Conservation (phyloP, 2,329 filamentous ascomycete species). For the Pyricularia pennisetigena region DNA sequence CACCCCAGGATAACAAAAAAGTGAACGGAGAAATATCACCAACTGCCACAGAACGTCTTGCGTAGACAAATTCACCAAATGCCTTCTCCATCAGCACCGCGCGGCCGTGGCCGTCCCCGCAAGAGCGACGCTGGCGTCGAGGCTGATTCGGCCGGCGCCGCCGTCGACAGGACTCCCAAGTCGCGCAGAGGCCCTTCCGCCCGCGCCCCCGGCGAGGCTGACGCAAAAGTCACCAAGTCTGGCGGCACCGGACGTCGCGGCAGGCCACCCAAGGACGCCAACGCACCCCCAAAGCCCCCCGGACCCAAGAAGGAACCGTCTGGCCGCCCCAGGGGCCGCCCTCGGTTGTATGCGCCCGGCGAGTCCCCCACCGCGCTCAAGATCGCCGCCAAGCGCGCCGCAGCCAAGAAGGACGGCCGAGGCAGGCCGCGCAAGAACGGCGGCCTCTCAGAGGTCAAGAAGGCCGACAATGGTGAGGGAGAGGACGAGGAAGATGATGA, state of each 20-base stretch:
- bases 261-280: conserved; percentile 14
- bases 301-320: conserved; percentile 12
- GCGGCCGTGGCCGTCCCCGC: conserved; percentile 3
- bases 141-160: background rate
- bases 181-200: background rate
- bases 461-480: background rate
- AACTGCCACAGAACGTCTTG: too few species aligned
- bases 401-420: conserved; percentile 7
- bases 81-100: background rate
- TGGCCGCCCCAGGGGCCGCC: conserved; percentile 13
- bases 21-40: background rate
- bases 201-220: conserved; percentile 8
- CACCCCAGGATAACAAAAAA: background rate
- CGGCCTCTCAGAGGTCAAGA: conserved; percentile 1
- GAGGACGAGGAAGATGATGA: conserved; percentile 22
- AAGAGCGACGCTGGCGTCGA: conserved; percentile 4
- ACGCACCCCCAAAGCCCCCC: conserved; percentile 10
- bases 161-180: background rate
- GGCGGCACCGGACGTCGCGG: conserved; percentile 11
- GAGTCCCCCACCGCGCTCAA: conserved; percentile 11
- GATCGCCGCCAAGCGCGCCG: conserved; percentile 4
- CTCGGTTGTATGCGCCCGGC: conserved; percentile 9
- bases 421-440: conserved; percentile 8
- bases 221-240: conserved; percentile 11
- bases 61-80: background rate